phyloP scores from a whole-genome alignment of 2,329 filamentous ascomycete species.

The Cercospora zeae-maydis region DNA sequence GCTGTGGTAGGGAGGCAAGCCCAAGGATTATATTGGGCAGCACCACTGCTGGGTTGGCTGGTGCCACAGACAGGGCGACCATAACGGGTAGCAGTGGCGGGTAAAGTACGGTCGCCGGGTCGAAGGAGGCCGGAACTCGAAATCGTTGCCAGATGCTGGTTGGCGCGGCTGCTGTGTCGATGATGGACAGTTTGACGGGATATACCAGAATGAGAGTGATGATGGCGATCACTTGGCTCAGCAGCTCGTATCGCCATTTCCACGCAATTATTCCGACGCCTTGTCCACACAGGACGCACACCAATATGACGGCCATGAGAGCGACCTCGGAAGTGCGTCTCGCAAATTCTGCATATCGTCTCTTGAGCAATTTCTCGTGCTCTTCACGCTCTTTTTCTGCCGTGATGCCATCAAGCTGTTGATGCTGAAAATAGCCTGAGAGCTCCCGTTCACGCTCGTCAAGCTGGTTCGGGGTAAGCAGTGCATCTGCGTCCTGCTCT shows the following conservation, averaged over 20 bases:
- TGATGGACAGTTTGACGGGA: slow-evolving; percentile 36
- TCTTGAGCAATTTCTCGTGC: slow-evolving; percentile 66
- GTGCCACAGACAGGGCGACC: slow-evolving; percentile 69
- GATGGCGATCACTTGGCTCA: slow-evolving; percentile 38
- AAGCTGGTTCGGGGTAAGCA: slow-evolving; percentile 48
- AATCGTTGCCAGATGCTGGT: slow-evolving; percentile 45
- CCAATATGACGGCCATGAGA: slow-evolving; percentile 52
- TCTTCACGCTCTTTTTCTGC: slow-evolving; percentile 44
- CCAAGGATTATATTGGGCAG: slow-evolving; percentile 79
- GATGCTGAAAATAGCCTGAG: slow-evolving; percentile 38
- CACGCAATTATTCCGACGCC: slow-evolving; percentile 30
- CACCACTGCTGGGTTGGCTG: slow-evolving; percentile 58
- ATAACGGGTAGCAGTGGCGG: slow-evolving; percentile 72
- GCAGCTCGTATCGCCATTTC: slow-evolving; percentile 39
- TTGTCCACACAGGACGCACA: slow-evolving; percentile 43
- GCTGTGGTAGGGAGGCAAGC: slow-evolving; percentile 70
- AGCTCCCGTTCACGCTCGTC: slow-evolving; percentile 44
- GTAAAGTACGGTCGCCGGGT: slow-evolving; percentile 87
- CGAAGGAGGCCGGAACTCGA: slow-evolving; percentile 72
- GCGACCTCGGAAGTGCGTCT: slow-evolving; percentile 58
- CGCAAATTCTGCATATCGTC: slow-evolving; percentile 84
- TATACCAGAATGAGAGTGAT: slow-evolving; percentile 32
- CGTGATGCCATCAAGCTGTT: slow-evolving; percentile 31
- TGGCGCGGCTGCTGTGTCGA: slow-evolving; percentile 31
- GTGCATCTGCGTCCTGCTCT: slow-evolving; percentile 40